Base-by-base conservation (phyloP, 257 asterid species). In the Solanum commersonii region DNA sequence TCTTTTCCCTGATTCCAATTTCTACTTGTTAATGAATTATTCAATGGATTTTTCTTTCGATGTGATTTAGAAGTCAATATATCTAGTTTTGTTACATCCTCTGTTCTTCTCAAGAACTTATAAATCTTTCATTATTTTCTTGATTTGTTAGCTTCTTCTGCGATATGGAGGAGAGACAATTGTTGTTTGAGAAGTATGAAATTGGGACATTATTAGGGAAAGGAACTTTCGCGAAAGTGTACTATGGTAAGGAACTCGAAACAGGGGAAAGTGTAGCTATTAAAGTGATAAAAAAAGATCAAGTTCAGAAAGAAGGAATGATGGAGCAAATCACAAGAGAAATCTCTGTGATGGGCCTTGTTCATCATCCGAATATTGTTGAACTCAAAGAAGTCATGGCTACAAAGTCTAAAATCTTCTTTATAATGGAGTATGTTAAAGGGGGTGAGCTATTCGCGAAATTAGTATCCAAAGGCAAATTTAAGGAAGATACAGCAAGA, bases 221-320 rank as follows among this genome's bases (percentile, higher is more conserved):
- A 89, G 97, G 97, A 18, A 94, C 95, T 16, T 94, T 94, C 65
- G 95, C 94, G 16, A 94, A 94, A 59, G 97, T 94, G 1, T 94
- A 87, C 87, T 71, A 89, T n/a, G 93, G 91, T 8, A 92, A 87
- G 31, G 33, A 92, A 52, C 70, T 94, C 31, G 83, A 59, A 6
- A 89, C 95, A 2, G 77, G 87, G 37, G 94, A 93, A 87, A 83
- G 89, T 88, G 97, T 94, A 70, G 97, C 96, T 63, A 91, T 94
- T n/a, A 94, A 94, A 85, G 95, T 94, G 13, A 89, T 94, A 68
- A 91, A 89, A 70, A 94, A 94, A 74, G 93, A 90, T 49, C 90
- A 90, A 34, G 93, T 91, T 49, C 89, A 86, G 84, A 81, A 68
- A 87, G 94, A 94, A 84, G 90, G 86, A 10, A 92, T 93, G 92